Evolutionary conservation across 106 monocot species (phyloP), one percentile per base, ranked within the genome.

Genomic region (Phalaenopsis equestris): DNA sequence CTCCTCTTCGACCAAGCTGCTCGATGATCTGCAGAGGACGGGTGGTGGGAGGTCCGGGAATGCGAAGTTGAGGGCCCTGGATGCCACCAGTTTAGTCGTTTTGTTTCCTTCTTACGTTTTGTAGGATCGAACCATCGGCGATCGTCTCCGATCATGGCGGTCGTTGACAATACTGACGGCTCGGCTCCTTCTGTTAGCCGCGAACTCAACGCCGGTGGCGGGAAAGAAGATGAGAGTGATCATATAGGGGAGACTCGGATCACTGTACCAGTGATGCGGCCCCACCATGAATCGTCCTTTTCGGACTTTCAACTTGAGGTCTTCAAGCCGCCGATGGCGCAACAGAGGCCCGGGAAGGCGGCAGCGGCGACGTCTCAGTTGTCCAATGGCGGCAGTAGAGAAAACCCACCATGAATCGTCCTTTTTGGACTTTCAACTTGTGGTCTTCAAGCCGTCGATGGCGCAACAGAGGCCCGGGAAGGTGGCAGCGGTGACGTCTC

Each of bases 131-230:
- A 14, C 16, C 18, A 41, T 73, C 73, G 24, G 76, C 74, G 16
- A 74, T 74, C 74, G 43, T 42, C 17, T 23, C 76, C 48, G 76
- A 76, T 76, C 79, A 90, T 90, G 90, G 90, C 85, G 16, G 82
- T 90, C 36, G 75, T 86, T 16, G 87, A 90, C 74, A 86, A 73
- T 77, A 36, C 85, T 4, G 82, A 80, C 55, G 86, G 78, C 16
- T 73, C 80, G 58, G 84, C 82, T 80, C 84, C 86, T 11, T 68
- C 78, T 9, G 56, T 42, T 55, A 46, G 47, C 76, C 18, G 37
- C 48, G n/a, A 72, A 6, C 19, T 80, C 65, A 75, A 56, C 46
- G 10, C 47, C 75, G 79, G 56, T 42, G 83, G 18, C 5, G 57
- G 2, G 46, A 64, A 75, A 21, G 80, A 75, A 39, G 15, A 48